Base-by-base conservation (phyloP, 2,329 filamentous ascomycete genomes). In the Hymenoscyphus infarciens region DNA sequence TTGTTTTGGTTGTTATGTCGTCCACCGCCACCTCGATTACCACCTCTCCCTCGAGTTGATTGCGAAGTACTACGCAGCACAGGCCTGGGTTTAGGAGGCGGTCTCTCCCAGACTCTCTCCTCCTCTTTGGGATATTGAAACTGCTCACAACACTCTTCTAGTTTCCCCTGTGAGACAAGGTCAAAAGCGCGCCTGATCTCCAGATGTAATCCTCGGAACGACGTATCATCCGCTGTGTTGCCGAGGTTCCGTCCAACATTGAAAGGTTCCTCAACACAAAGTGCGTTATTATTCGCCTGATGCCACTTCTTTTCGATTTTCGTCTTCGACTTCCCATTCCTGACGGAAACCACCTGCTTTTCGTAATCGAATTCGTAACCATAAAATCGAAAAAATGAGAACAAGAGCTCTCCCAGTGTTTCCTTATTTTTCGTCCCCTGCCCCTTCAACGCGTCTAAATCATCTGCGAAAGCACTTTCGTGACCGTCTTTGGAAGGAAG, bases 251-350 rank as follows among this genome's bases (percentile, higher is more conserved):
- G 86, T 39, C 83, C 83, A 3, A 83, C 89, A 71, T 97, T 99
- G 81, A 99, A 99, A 0, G 95, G 95, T 75, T 99, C 95, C 74
- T 99, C 95, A 11, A 99, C 91, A 74, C 94, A 97, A 35, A 99
- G 82, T 66, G 90, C 87, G 71, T 96, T 95, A 72, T 93, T 92
- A 62, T 88, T 79, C 39, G 85, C 82, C 58, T 90, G 82, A 72
- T 93, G 86, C 95, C 95, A 98, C 29, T 88, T 88, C 79, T 98
- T 98, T 62, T 92, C 91, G 66, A 86, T 83, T 75, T 97, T 94
- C 8, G 88, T 87, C 61, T 96, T 78, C 61, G 93, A 78, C 70
- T 84, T 89, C 11, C 94, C 95, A 69, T 90, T 83, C 25, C 93
- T 87, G 57, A 99, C 88, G 0, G 95, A 98, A 45, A 98, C 81